Conservation (phyloP, 306 rosid genomes). For the Nissolia schottii region DNA sequence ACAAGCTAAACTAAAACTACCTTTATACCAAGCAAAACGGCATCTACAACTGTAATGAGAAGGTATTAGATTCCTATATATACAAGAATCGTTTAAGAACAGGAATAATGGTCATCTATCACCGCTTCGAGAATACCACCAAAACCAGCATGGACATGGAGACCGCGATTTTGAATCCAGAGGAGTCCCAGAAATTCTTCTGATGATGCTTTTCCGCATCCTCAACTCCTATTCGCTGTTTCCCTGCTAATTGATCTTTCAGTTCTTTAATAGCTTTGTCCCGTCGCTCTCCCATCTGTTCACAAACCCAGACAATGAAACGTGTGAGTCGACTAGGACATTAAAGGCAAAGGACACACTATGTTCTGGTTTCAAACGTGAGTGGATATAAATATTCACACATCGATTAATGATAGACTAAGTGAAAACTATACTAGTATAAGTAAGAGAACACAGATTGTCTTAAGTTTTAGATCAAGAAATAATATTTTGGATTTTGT, state of each 20-base stretch:
- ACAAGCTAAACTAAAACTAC: conserved; percentile 30
- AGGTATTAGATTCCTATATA: conserved; percentile 16
- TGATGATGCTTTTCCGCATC: conserved; percentile 45
- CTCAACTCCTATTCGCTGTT: conserved; percentile 42
- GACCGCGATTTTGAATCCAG: conserved; percentile 73
- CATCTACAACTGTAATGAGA: conserved; percentile 28
- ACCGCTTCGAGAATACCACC: conserved; percentile 82
- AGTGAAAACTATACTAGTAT: no score
- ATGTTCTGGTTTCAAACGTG: no score
- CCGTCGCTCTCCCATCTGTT: conserved; percentile 85
- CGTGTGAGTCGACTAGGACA: background rate
- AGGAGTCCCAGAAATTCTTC: conserved; percentile 73
- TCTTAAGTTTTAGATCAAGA: no score
- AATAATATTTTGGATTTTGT: no score
- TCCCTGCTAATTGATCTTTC: conserved; percentile 66
- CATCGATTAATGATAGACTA: no score
- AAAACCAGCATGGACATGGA: conserved; percentile 89
- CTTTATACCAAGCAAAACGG: conserved; percentile 35
- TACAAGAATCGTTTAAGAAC: conserved; percentile 17
- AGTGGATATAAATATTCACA: no score
- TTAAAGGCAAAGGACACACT: background rate
- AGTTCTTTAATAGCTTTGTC: conserved; percentile 89
- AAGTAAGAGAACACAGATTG: no score
- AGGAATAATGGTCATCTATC: conserved; percentile 33
- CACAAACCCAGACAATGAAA: conserved; percentile 22